These are phyloP conservation scores for Trifolium subterraneum DNA, from an alignment of 306 rosid genomes.

Conservation along the genomic window DNA sequence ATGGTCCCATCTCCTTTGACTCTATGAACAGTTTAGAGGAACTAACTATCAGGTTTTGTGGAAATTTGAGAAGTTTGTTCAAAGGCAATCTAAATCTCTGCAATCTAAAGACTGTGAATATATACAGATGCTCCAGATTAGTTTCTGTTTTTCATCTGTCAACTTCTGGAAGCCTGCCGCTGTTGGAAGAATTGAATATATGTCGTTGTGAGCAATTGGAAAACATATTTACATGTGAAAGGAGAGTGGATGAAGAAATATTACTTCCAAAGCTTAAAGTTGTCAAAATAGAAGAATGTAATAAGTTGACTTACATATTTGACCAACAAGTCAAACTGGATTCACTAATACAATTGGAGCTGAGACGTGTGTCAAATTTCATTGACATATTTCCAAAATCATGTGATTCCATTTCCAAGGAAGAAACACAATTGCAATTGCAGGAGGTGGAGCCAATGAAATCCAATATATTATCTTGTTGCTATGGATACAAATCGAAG, in stretches of 20 bases:
- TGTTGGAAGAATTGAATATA: neutral
- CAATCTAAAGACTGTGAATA: neutral
- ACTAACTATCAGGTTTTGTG: fast-evolving
- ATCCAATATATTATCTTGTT: neutral
- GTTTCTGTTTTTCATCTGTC: neutral
- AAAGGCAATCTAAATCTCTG: neutral
- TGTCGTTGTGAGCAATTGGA: neutral
- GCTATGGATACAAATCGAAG: neutral
- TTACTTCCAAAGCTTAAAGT: neutral
- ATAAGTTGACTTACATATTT: slow-evolving; percentile 10
- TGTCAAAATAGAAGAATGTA: neutral
- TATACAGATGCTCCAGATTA: fast-evolving
- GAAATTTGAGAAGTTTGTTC: neutral
- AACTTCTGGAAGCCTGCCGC: neutral
- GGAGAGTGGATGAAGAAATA: too few species aligned
- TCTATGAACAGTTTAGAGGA: neutral
- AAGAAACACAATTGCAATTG: neutral
- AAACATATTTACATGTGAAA: neutral
- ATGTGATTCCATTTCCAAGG: neutral
- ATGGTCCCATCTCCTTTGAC: slow-evolving; percentile 12
- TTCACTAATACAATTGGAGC: neutral
- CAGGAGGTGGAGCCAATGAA: neutral
- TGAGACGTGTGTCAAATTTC: fast-evolving
- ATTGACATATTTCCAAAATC: neutral
- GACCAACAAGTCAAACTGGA: neutral